phyloP scores from a whole-genome alignment of 2,329 filamentous ascomycete species.

The Penicillium sp. region DNA sequence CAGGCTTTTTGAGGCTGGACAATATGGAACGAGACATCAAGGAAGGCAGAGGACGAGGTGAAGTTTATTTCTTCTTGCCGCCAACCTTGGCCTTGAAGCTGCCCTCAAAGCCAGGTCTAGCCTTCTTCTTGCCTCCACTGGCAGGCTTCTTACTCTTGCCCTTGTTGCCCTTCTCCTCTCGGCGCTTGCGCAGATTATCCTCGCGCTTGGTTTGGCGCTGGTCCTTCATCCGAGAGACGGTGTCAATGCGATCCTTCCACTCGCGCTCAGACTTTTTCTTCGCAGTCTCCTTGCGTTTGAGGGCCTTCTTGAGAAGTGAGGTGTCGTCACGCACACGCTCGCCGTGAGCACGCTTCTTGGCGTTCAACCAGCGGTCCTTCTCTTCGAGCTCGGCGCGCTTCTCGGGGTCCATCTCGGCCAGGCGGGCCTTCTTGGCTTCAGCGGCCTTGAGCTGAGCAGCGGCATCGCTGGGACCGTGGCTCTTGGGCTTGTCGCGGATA shows the following conservation, averaged over 20 bases:
- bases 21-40: slow-evolving; percentile 10
- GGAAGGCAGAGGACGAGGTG: slow-evolving; percentile 2
- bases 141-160: slow-evolving; percentile 45
- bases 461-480: slow-evolving; percentile 78
- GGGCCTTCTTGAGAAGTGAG: slow-evolving; percentile 81
- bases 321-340: slow-evolving; percentile 87
- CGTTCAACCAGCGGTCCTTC: slow-evolving; percentile 92
- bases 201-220: slow-evolving; percentile 79
- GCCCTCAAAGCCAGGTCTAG: slow-evolving; percentile 67
- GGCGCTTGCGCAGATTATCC: slow-evolving; percentile 70
- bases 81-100: slow-evolving; percentile 60
- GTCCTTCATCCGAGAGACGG: slow-evolving; percentile 71
- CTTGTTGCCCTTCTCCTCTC: slow-evolving; percentile 67
- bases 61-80: slow-evolving; percentile 42
- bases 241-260: slow-evolving; percentile 71
- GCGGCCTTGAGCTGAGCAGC: slow-evolving; percentile 81
- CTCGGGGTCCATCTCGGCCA: slow-evolving; percentile 70
- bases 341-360: slow-evolving; percentile 82
- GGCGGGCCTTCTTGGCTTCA: slow-evolving; percentile 78
- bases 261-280: slow-evolving; percentile 92
- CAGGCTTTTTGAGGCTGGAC: slow-evolving; percentile 11
- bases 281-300: slow-evolving; percentile 84
- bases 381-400: slow-evolving; percentile 85
- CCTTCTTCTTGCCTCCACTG: slow-evolving; percentile 48
- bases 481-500: slow-evolving; percentile 66